Evolutionary conservation across 352 stramenopile genomes (phyloP).

Genomic region (Pythium oligandrum): DNA sequence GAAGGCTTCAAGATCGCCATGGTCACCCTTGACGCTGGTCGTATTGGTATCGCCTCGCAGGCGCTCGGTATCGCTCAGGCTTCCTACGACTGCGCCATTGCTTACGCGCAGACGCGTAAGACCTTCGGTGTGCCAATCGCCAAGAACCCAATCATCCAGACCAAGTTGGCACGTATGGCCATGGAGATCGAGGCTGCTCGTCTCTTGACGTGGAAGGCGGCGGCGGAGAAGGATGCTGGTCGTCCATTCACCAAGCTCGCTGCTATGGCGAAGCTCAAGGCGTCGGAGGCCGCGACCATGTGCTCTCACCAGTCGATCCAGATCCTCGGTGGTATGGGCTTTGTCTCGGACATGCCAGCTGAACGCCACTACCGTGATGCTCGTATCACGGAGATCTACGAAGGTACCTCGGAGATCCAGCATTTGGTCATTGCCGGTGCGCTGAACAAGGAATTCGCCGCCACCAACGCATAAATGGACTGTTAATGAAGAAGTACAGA

Average conservation of each 20-base stretch:
- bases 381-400: conserved; percentile 97
- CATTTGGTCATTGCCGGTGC: conserved; percentile 94
- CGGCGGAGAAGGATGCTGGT: conserved; percentile 89
- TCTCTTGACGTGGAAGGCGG: conserved; percentile 93
- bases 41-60: conserved; percentile 95
- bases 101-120: conserved; percentile 93
- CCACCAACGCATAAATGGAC: not conserved
- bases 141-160: conserved; percentile 84
- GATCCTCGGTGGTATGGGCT: conserved; percentile 93
- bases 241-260: conserved; percentile 91
- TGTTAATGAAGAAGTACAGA: too few relatives aligned
- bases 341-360: conserved; percentile 96
- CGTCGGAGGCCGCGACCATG: conserved; percentile 94
- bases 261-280: conserved; percentile 96
- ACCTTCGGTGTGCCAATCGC: conserved; percentile 93
- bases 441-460: conserved; percentile 96
- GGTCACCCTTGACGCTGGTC: conserved; percentile 91
- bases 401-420: conserved; percentile 97
- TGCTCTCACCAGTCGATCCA: conserved; percentile 96
- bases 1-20: conserved; percentile 91
- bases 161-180: conserved; percentile 93
- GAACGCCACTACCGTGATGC: conserved; percentile 97
- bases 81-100: conserved; percentile 93
- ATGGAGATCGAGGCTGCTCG: conserved; percentile 90
- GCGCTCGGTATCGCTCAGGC: conserved; percentile 95